Evolutionary conservation across 208 protist species (phyloP), one percentile per base, ranked within the genome.

Genomic region (Plasmodiophora brassicae): DNA sequence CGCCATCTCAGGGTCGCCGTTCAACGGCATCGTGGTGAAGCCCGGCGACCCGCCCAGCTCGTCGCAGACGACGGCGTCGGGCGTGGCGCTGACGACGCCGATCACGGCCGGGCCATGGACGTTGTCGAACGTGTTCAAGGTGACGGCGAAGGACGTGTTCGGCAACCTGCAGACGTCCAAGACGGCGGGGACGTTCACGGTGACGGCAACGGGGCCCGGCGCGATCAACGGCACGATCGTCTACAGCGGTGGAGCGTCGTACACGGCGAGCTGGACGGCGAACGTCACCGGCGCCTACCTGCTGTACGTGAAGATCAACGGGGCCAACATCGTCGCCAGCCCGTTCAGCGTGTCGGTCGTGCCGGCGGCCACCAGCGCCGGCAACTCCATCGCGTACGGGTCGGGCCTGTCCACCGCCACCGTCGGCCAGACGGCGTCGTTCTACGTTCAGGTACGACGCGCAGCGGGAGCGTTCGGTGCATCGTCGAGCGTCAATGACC

Each of bases 121-220:
- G 5, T 36, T 38, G 32, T n/a, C 32, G 14, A 78, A 78, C 41
- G 20, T 44, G 25, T 90, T 90, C 41, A 88, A 65, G 14, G 54
- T 90, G 0, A 20, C 36, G 10, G 44, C 85, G 28, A 65, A 85
- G 57, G 88, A 90, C 46, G 45, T 84, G 84, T 88, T 86, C 84
- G 88, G 88, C 28, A 90, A 90, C 60, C 53, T 88, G 45, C 45
- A 87, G 22, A 71, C 28, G 39, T n/a, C 84, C 0, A 39, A 90
- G 45, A 44, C 83, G 45, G 8, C 20, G 83, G 45, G 22, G 14
- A 35, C 83, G n/a, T 25, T 54, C n/a, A 28, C 83, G 10, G 35
- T 45, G 1, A 54, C 83, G n/a, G 83, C 25, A n/a, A 28, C 38
- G 38, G 44, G 83, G n/a, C 44, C 83, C 1, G 83, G 45, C 38